Base-by-base conservation (phyloP, 768 basidiomycete genomes). In the Boletus bicolor region DNA sequence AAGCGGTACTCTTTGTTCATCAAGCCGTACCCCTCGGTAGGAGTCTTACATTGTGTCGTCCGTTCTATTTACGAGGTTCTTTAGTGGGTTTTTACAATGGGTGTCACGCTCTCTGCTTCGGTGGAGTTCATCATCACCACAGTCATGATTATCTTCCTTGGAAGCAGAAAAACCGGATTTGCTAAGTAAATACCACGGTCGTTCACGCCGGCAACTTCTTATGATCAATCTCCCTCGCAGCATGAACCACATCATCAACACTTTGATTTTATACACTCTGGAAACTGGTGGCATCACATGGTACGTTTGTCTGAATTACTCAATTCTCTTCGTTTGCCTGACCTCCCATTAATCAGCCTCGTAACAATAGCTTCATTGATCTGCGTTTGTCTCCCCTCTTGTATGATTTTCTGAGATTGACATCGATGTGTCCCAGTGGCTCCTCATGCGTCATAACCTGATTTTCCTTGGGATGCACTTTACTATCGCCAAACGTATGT, bases 261-360 rank as follows among this genome's bases (percentile, higher is more conserved):
- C 70, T 0, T 61, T 82, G 58, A 78, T 82, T 49, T 57, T 80
- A 2, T 82, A 83, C 54, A 77, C 80, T 0, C 71, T 83, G 34
- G 82, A 83, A 60, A 81, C 77, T 15, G 82, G 82, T 39, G 65
- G 75, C 4, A 43, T 82, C 19, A 82, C 82, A 26, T 76, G 75
- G 77, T 75, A 53, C 4, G 59, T 53, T 30, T 7, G 14, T 24
- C 24, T 1, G 1, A 35, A 37, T 17, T 2, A 8, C 1, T 17
- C 14, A 0, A 6, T 3, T 2, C 11, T n/a, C 7, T 32, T 51
- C 4, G 7, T 47, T 3, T 5, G 0, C 12, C 52, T 68, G 11
- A 62, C 21, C 2, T 26, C 4, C 34, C 2, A 6, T 44, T 7
- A 26, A 36, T 44, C 38, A 71, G 70, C 24, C 50, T 72, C 21